Percentiles rank a stretch among this genome's conserved stretches.
Evolutionary conservation across 148 eudicot genomes (phyloP).

Genomic region (Salicornia ramosissima): DNA sequence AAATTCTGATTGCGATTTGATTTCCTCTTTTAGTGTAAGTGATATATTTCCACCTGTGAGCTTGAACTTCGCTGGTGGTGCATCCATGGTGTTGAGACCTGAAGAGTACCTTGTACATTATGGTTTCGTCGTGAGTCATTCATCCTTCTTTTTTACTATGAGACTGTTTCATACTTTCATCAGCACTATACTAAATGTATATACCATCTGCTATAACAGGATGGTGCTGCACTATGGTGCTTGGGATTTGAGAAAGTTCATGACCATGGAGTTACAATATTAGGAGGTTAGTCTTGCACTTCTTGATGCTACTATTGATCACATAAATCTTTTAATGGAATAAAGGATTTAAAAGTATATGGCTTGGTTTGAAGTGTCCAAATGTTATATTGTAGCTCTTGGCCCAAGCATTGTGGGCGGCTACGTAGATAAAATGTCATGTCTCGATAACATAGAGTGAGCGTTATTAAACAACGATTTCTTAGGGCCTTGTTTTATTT

Average conservation of each 20-base stretch:
- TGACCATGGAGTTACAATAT: conserved; percentile 65
- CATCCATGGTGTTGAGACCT: conserved; percentile 75
- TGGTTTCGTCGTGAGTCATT: conserved; percentile 72
- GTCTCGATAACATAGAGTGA: background rate
- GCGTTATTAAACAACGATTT: background rate
- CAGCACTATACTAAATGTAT: conserved; percentile 2
- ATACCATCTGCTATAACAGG: conserved; percentile 37
- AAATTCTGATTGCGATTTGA: background rate
- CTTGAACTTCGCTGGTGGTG: conserved; percentile 86
- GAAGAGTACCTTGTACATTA: conserved; percentile 69
- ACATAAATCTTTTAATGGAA: background rate
- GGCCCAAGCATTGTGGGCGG: background rate
- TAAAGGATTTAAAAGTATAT: background rate
- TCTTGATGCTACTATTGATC: background rate
- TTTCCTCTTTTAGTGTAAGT: conserved; percentile 41
- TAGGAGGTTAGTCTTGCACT: conserved; percentile 65
- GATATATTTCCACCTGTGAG: conserved; percentile 70
- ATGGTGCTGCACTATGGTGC: conserved; percentile 91
- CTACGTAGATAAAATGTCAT: background rate
- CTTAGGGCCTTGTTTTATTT: too few species aligned
- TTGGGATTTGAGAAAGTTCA: conserved; percentile 80
- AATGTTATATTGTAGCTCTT: background rate
- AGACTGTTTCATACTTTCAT: background rate
- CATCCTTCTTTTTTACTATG: conserved; percentile 1
- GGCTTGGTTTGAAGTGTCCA: background rate